Evolutionary conservation across 2,329 filamentous ascomycete genomes (phyloP).

Genomic region (Nemania sp.): DNA sequence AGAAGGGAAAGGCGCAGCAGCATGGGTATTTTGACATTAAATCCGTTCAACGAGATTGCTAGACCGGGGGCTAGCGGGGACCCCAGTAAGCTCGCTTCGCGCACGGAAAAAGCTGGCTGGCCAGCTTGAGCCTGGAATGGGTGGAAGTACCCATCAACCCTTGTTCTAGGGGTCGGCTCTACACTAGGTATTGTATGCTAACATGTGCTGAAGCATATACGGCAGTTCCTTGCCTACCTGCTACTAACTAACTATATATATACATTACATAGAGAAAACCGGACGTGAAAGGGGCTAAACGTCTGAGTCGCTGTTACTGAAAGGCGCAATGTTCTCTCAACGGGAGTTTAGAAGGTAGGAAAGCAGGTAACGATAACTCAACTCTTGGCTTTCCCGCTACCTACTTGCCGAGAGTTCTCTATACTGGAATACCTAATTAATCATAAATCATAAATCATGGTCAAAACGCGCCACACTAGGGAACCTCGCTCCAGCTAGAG

Average conservation of each 20-base stretch:
- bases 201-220: conserved; percentile 17
- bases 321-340: too few species aligned
- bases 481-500: conserved; percentile 20
- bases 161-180: conserved; percentile 24
- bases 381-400: conserved; percentile 10
- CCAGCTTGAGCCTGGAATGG: conserved; percentile 18
- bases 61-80: conserved; percentile 43
- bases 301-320: too few species aligned
- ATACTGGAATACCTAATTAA: not conserved
- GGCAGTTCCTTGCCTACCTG: conserved; percentile 23
- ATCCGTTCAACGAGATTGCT: conserved; percentile 55
- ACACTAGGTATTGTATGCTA: conserved; percentile 19
- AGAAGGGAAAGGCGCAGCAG: conserved; percentile 47
- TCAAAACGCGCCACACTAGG: conserved; percentile 16
- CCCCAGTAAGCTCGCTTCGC: conserved; percentile 49
- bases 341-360: not conserved
- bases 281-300: too few species aligned
- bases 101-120: conserved; percentile 37
- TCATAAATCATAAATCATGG: conserved; percentile 7
- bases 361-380: not conserved
- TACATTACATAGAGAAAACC: not conserved
- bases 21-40: conserved; percentile 43
- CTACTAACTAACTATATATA: conserved; percentile 4
- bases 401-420: conserved; percentile 14
- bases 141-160: conserved; percentile 18